A percentile compares a stretch with the other conserved stretches of the same genome.
Evolutionary conservation across 805 yeast species (phyloP).

Genomic region (Grigorovia transvaalensis): DNA sequence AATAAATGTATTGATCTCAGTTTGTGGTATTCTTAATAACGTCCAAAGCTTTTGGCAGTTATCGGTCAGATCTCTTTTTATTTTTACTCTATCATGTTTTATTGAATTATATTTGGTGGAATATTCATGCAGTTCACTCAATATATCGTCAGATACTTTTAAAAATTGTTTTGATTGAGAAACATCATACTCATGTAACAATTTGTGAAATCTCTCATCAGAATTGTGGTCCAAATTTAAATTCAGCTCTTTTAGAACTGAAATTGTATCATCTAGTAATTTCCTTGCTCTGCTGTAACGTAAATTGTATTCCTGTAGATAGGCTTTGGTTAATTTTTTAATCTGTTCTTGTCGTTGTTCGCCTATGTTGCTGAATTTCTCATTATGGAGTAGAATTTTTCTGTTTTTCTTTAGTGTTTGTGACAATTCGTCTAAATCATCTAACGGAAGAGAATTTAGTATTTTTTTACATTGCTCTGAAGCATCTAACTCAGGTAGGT

Average conservation of each 20-base stretch:
- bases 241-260: constrained; percentile 16
- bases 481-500: constrained; percentile 14
- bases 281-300: constrained; percentile 9
- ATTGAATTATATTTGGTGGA: constrained; percentile 6
- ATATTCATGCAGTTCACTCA: constrained; percentile 6
- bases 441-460: neutral
- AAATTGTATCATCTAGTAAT: constrained; percentile 8
- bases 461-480: neutral
- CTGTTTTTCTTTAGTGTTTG: constrained; percentile 15
- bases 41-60: constrained; percentile 47
- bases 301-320: constrained; percentile 12
- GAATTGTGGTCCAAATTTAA: constrained; percentile 10
- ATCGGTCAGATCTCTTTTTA: constrained; percentile 26
- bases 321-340: constrained; percentile 5
- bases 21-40: constrained; percentile 40
- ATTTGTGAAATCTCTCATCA: neutral
- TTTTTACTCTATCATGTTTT: constrained; percentile 29
- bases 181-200: neutral
- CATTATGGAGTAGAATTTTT: constrained; percentile 13
- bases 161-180: neutral
- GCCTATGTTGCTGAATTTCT: constrained; percentile 15
- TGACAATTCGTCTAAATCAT: constrained; percentile 1
- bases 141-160: constrained; percentile 1
- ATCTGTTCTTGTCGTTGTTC: constrained; percentile 8
- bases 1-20: constrained; percentile 34